A percentile compares a stretch with the other conserved stretches of the same genome.
Conservation (phyloP, 306 rosid genomes). For the Cucurbita pepo region DNA sequence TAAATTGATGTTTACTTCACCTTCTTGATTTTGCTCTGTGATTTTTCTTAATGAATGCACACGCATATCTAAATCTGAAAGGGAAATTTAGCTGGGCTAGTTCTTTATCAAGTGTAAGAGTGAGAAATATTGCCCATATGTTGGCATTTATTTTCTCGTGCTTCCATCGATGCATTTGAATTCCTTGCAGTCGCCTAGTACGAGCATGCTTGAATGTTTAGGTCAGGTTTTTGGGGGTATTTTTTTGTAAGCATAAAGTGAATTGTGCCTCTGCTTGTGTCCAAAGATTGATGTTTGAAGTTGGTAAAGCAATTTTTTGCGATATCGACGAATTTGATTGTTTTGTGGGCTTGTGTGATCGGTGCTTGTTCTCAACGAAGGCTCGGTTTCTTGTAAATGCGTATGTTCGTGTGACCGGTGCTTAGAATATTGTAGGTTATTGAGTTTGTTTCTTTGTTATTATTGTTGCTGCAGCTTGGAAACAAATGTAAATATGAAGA, state of each 20-base stretch:
- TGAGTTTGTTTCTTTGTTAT: neutral
- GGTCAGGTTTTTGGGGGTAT: neutral
- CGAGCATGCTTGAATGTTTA: neutral
- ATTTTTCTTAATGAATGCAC: neutral
- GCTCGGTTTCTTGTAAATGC: neutral
- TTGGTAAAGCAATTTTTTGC: neutral
- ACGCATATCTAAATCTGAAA: neutral
- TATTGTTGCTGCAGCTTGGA: conserved; percentile 49
- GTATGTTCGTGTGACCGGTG: neutral
- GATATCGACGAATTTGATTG: neutral
- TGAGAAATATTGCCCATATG: neutral
- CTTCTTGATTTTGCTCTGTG: neutral
- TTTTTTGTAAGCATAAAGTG: neutral
- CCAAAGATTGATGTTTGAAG: neutral
- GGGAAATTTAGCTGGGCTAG: neutral
- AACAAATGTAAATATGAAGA: conserved; percentile 29
- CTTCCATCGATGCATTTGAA: neutral
- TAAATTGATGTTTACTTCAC: neutral
- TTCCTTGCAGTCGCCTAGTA: neutral
- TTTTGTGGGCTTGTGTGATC: neutral
- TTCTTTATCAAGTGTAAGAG: neutral
- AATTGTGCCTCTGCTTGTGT: neutral
- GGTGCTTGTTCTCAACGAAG: neutral
- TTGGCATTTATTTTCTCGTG: neutral
- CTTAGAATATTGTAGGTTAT: neutral